Conservation (phyloP, 257 asterid genomes). For the Lithospermum erythrorhizon region DNA sequence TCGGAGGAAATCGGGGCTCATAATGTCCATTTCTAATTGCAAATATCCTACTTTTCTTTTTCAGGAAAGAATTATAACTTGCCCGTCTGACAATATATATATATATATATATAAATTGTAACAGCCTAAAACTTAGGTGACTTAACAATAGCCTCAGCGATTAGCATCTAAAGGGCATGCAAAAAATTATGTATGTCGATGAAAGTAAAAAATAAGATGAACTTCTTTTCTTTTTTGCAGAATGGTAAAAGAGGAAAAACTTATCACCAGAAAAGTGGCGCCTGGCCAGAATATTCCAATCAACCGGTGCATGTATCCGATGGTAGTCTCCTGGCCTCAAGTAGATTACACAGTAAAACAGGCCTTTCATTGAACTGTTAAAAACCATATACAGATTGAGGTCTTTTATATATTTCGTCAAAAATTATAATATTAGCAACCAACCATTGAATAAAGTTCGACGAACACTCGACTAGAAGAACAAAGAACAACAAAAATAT, state of each 20-base stretch:
- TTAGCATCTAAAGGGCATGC: not conserved
- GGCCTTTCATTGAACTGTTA: slow-evolving; percentile 72
- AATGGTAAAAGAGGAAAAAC: not conserved
- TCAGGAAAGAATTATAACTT: no score
- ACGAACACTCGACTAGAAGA: not conserved
- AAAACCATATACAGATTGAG: slow-evolving; percentile 1
- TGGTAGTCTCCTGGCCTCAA: slow-evolving; percentile 97
- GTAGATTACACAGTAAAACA: slow-evolving; percentile 92
- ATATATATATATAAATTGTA: no score
- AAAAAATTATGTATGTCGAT: no score
- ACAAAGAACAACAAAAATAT: no score
- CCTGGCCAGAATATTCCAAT: slow-evolving; percentile 70
- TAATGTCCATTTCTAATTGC: no score
- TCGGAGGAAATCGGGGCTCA: no score
- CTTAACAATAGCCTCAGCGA: not conserved
- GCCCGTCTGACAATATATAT: no score
- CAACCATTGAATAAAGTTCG: not conserved
- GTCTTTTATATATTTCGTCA: not conserved
- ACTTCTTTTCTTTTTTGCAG: not conserved
- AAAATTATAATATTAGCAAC: not conserved
- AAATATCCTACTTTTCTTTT: no score
- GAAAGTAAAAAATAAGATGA: not conserved
- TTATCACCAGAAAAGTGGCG: slow-evolving; percentile 78
- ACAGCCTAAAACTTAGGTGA: not conserved
- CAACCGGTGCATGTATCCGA: slow-evolving; percentile 88